Evolutionary conservation across 192 early-diverging fungal genomes (phyloP), one percentile per base, ranked within the genome.

Genomic region (Podila minutissima): DNA sequence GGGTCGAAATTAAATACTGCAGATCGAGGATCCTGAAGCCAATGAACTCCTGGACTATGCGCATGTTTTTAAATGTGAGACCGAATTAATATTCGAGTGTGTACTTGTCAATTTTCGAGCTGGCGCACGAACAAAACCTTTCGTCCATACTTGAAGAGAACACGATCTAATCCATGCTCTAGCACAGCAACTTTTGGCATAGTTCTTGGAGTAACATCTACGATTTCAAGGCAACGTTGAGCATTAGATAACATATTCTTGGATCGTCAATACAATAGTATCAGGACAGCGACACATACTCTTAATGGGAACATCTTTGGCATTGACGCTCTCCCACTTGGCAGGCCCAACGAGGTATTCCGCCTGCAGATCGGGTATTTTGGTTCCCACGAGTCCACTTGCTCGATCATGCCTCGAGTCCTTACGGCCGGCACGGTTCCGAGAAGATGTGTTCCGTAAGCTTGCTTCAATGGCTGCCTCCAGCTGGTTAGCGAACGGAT

Each of bases 1-100:
- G 93, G 91, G 24, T 92, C 89, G 82, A 95, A 98, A 71, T 95
- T 95, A 84, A 84, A 96, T 0, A 91, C 88, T 37, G 87, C 83
- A 28, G 93, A 89, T 24, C 90, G 82, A 38, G 94, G 89, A 82
- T 97, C 94, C 75, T 94, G 89, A 20, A 98, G 82, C 60, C 85
- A 88, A 51, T 97, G 95, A 5, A 94, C 91, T 26, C 95, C 96
- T 5, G 94, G 92, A 50, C 93, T 95, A 64, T 82, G 86, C 61
- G 75, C 60, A 19, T n/a, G 26, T 38, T n/a, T n/a, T n/a, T 62
- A 33, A 22, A 62, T 26, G 9, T 15, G n/a, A 59, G 19, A 13
- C 26, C 4, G 10, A 19, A 32, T 75, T 29, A 48, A 28, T 4
- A 67, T 13, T 3, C 13, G 50, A 24, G 32, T 4, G 24, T 38